Percentiles rank a stretch among this genome's conserved stretches.
These are phyloP conservation scores for Microbotryomycetes sp. DNA, from an alignment of 1,284 basidiomycete genomes.

Conservation along the genomic window DNA sequence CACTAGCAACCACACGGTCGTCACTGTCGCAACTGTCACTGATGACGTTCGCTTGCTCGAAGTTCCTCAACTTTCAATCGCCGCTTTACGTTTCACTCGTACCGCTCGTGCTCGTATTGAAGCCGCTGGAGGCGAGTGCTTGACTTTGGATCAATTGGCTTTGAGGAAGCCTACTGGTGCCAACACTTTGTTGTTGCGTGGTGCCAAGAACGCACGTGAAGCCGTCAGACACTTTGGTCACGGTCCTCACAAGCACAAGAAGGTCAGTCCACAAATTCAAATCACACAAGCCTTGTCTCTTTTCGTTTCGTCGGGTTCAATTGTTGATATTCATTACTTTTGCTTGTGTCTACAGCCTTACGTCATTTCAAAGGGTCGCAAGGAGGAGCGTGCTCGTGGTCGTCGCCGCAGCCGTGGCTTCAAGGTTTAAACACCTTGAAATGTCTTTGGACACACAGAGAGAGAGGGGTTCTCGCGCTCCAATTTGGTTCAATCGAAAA, in stretches of 20 bases:
- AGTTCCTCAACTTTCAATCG: constrained; percentile 87
- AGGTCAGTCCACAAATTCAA: neutral
- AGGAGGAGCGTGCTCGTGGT: constrained; percentile 49
- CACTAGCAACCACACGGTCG: constrained; percentile 68
- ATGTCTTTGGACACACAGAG: no score
- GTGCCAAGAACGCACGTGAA: constrained; percentile 87
- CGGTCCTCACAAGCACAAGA: constrained; percentile 65
- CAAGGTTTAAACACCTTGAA: neutral
- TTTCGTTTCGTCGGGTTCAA: neutral
- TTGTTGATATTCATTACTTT: constrained; percentile 58
- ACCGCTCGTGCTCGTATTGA: constrained; percentile 89
- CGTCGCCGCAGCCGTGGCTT: neutral
- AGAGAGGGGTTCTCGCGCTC: neutral
- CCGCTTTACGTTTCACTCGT: constrained; percentile 90
- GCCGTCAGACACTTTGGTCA: constrained; percentile 96
- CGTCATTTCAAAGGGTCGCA: constrained; percentile 91
- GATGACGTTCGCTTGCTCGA: constrained; percentile 87
- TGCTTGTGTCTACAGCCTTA: constrained; percentile 76
- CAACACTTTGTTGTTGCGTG: constrained; percentile 88
- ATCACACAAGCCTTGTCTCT: neutral
- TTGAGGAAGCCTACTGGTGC: constrained; percentile 86
- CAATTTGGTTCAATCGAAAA: no score
- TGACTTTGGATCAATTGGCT: constrained; percentile 97
- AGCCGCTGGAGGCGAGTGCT: constrained; percentile 86
- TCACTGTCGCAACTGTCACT: constrained; percentile 85